These are phyloP conservation scores for Candida pseudocylindracea DNA, from an alignment of 1,139 yeast species.

Conservation along the genomic window DNA sequence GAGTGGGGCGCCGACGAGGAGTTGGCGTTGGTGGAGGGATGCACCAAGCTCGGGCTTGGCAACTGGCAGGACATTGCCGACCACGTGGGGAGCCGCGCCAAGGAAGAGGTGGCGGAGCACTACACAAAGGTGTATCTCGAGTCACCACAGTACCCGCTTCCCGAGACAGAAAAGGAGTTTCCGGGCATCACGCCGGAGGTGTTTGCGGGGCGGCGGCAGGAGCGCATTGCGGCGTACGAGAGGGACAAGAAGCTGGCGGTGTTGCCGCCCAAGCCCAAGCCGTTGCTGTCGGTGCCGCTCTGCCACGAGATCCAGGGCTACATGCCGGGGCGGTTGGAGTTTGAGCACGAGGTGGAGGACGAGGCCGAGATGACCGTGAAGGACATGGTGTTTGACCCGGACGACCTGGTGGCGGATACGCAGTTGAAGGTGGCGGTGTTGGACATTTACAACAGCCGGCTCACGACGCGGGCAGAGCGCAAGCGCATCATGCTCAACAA, in stretches of 20 bases:
- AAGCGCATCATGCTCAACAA: conserved; percentile 66
- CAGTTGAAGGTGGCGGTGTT: conserved; percentile 73
- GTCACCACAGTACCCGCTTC: conserved; percentile 56
- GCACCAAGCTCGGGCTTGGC: conserved; percentile 80
- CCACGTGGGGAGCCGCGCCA: conserved; percentile 79
- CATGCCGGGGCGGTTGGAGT: conserved; percentile 97
- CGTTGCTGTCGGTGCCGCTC: conserved; percentile 81
- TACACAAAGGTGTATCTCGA: conserved; percentile 51
- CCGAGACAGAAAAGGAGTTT: conserved; percentile 56
- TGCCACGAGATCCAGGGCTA: conserved; percentile 95
- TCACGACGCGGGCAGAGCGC: conserved; percentile 83
- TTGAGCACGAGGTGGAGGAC: conserved; percentile 89
- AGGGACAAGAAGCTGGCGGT: conserved; percentile 30
- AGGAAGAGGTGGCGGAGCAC: conserved; percentile 79
- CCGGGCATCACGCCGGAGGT: conserved; percentile 38
- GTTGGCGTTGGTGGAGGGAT: conserved; percentile 66
- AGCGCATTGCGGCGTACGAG: conserved; percentile 34
- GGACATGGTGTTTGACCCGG: conserved; percentile 90
- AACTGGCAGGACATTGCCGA: conserved; percentile 97
- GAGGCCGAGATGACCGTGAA: conserved; percentile 90
- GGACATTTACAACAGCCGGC: conserved; percentile 73
- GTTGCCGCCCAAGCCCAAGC: conserved; percentile 64
- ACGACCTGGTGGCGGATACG: conserved; percentile 70
- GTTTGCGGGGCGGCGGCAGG: conserved; percentile 45
- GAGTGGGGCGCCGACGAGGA: conserved; percentile 99